Evolutionary conservation across 1,284 basidiomycete genomes (phyloP), one percentile per base, ranked within the genome.

Genomic region (Trametes polyzona): DNA sequence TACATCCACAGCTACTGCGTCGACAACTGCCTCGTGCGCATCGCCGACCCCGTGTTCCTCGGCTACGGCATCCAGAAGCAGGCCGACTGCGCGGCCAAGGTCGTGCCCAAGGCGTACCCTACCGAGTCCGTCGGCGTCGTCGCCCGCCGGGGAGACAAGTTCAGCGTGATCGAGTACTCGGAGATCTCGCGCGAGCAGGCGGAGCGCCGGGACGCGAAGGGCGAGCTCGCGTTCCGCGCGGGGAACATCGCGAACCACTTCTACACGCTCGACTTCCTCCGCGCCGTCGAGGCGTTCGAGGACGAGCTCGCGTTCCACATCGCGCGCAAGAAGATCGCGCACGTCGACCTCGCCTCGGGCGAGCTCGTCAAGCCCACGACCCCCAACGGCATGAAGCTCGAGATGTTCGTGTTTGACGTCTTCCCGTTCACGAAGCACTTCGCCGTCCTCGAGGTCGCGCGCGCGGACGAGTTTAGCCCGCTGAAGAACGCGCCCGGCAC

Each of bases 321-420:
- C 70, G 97, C 97, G 30, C 87, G 92, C 68, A 99, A 99, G 78
- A 99, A 99, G 83, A 99, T 99, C 67, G 83, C 95, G 16, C 84
- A 90, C 65, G 78, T 96, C 62, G 87, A 93, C 70, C 69, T 92
- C 46, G 72, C 80, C 44, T 82, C 82, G 5, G 93, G 90, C 32
- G 74, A 80, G 58, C 44, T 71, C 2, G 74, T 95, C 71, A 96
- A 95, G 73, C 96, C 96, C 5, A 75, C 75, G 55, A 87, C 87
- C 69, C 93, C 95, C n/a, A 99, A 99, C 74, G 97, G 97, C 56
- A 97, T 99, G 93, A 99, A 99, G 78, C 86, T 99, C 64, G 97
- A 99, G 76, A 81, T 98, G 75, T 99, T 99, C 76, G 92, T 99
- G 48, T 99, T 99, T 69, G 96, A 99, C 76, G 97, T 99, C 47